Base-by-base conservation (phyloP, 163 green algal genomes). In the Chlorella variabilis region DNA sequence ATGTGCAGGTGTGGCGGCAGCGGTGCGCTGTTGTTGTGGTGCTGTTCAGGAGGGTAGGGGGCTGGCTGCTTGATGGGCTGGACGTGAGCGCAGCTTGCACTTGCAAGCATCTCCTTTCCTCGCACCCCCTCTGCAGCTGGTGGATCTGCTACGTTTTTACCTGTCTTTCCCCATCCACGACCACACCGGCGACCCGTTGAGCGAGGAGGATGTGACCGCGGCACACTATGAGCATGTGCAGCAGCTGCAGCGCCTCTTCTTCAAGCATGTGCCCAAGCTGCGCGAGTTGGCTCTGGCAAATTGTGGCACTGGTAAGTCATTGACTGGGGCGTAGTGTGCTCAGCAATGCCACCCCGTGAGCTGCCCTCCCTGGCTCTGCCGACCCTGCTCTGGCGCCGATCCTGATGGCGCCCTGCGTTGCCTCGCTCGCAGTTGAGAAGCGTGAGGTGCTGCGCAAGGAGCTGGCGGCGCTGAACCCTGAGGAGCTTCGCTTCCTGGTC, bases 221-320 rank as follows among this genome's bases (percentile, higher is more conserved):
- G 36, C 69, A 29, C 83, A 90, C 62, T 92, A 92, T 68, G 84
- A 84, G n/a, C 71, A 70, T 2, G 59, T 90, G 45, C 78, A 84
- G 51, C 91, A 96, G 88, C 86, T 99, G 51, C 97, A 99, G 91
- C 90, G 94, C 42, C 91, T 99, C 42, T 78, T 93, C 13, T 99
- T 99, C 91, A 93, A 94, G 85, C 89, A 96, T 84, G 93, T 92
- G 88, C 87, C 89, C 63, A 73, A 94, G 81, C 88, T 99, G 74
- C 78, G 85, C 0, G 92, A 95, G 36, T 83, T 98, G 71, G 90
- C 95, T 17, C 89, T 98, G 54, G 85, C 82, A 69, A 94, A 95
- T 86, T 97, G 95, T 79, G 92, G 90, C 3, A 85, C 87, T 1
- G 71, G 71, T 79, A 54, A 54, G 31, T 85, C 18, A 63, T 54